Base-by-base conservation (phyloP, 768 basidiomycete genomes). In the Pleurotus cornucopiae region DNA sequence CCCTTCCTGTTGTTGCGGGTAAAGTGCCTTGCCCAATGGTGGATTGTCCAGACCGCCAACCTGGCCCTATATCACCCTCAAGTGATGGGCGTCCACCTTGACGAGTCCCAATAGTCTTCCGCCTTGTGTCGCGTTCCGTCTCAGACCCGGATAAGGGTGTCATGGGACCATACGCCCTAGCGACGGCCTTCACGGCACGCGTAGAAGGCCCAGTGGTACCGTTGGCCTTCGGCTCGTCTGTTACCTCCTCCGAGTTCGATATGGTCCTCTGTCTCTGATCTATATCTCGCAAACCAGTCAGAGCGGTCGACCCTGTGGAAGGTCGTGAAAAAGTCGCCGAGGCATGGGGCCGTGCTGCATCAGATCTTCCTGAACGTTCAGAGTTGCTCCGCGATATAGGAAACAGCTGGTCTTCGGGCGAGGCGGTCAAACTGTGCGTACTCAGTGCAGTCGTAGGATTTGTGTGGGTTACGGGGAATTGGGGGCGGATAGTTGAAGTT, bases 391-490 rank as follows among this genome's bases (percentile, higher is more conserved):
- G 74, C 14, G 71, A 63, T 26, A 83, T 46, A 25, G 70, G 64
- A 52, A 69, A 69, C 18, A 67, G 53, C 12, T 71, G 61, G 18
- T 56, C 58, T 57, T 69, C 70, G 26, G 73, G 71, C 5, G 76
- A 69, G 57, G 76, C 78, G 3, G 82, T 81, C 4, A 83, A 85
- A 0, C 85, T 89, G 60, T 86, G 83, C 0, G 81, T 67, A 1
- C 86, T 87, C 11, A 89, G 55, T 13, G 84, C 85, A 14, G 87
- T 90, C 38, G 88, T 89, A 1, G 85, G 74, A 56, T 76, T 81
- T 0, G 82, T 77, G 0, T 80, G 79, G 2, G 80, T 82, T 37
- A 76, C 62, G 7, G 82, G 75, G 47, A 81, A 78, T n/a, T 75
- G 69, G 13, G 78, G 63, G 49, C 65, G 64, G 69, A 61, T 83